Conservation (phyloP, 106 monocot species). For the Triglochin maritima region DNA sequence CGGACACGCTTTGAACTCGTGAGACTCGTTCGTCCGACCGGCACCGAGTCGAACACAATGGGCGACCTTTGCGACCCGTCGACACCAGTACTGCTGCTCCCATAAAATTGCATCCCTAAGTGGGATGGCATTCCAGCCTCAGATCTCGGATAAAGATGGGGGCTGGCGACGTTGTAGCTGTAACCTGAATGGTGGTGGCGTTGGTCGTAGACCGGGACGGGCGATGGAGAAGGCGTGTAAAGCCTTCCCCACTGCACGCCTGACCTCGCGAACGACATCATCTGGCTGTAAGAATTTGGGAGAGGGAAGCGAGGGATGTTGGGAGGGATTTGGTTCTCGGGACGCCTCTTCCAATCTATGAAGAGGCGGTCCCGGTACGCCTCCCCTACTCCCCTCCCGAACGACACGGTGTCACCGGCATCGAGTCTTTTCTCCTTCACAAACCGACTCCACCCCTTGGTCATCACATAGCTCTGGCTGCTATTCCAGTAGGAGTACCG, state of each 20-base stretch:
- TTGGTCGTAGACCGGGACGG: constrained; percentile 4
- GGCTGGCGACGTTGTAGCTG: constrained; percentile 5
- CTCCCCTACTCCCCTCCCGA: constrained; percentile 55
- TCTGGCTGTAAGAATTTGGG: background rate
- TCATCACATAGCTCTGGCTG: constrained; percentile 99
- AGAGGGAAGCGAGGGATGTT: constrained; percentile 10
- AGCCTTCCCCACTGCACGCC: constrained; percentile 10
- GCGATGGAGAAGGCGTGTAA: constrained; percentile 4
- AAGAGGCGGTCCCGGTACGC: constrained; percentile 38
- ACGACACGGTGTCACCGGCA: constrained; percentile 86
- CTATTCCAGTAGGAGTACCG: constrained; percentile 99
- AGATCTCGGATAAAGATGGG: constrained; percentile 15
- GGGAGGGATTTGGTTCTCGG: constrained; percentile 13
- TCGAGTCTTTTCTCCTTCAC: constrained; percentile 90
- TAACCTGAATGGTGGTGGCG: constrained; percentile 1
- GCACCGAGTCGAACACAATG: constrained; percentile 8
- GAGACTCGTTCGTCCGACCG: background rate
- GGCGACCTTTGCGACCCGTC: background rate
- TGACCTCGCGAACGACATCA: constrained; percentile 11
- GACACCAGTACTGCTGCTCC: background rate
- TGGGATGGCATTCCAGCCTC: constrained; percentile 1
- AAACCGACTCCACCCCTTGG: constrained; percentile 94
- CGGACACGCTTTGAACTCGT: constrained; percentile 5
- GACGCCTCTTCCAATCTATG: constrained; percentile 77
- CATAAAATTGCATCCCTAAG: constrained; percentile 9